phyloP scores from a whole-genome alignment of 202 grass and related monocot species.

The Alloteropsis angusta region DNA sequence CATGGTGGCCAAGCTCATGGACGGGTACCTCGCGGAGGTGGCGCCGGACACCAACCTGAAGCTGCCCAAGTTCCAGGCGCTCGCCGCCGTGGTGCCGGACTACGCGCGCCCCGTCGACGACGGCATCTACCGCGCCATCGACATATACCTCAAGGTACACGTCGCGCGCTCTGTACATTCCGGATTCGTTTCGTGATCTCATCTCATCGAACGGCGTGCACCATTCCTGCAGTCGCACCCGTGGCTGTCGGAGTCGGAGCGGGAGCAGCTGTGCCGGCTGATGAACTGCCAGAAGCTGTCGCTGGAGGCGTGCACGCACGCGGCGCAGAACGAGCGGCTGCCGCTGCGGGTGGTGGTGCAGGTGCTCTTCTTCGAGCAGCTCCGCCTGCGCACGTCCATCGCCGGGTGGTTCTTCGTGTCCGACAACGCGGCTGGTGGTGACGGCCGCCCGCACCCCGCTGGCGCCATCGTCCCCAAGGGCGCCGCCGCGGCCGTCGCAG shows the following conservation, averaged over 20 bases:
- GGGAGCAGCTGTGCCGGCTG: constrained; percentile 76
- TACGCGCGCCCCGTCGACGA: constrained; percentile 59
- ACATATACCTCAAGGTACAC: constrained; percentile 78
- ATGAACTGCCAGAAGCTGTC: constrained; percentile 85
- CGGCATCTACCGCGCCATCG: constrained; percentile 70
- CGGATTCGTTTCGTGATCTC: not conserved
- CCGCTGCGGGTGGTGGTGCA: constrained; percentile 83
- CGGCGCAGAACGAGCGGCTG: constrained; percentile 67
- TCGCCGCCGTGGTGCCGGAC: constrained; percentile 63
- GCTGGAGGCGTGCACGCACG: constrained; percentile 68
- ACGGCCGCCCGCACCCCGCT: constrained; percentile 17
- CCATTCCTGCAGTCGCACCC: constrained; percentile 47
- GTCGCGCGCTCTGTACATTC: not conserved
- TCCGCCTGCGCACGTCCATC: constrained; percentile 72
- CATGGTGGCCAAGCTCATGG: constrained; percentile 76
- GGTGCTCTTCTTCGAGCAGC: constrained; percentile 86
- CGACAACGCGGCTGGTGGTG: constrained; percentile 28
- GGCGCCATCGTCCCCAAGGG: constrained; percentile 28
- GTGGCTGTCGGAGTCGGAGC: constrained; percentile 60
- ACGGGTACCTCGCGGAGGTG: constrained; percentile 71
- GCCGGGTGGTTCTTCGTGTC: constrained; percentile 69
- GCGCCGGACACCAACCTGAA: constrained; percentile 72
- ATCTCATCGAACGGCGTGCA: not conserved
- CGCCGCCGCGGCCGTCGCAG: not conserved
- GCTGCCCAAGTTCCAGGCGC: constrained; percentile 71